Evolutionary conservation across 768 basidiomycete genomes (phyloP), one percentile per base, ranked within the genome.

Genomic region (Leccinum aurantiacum): DNA sequence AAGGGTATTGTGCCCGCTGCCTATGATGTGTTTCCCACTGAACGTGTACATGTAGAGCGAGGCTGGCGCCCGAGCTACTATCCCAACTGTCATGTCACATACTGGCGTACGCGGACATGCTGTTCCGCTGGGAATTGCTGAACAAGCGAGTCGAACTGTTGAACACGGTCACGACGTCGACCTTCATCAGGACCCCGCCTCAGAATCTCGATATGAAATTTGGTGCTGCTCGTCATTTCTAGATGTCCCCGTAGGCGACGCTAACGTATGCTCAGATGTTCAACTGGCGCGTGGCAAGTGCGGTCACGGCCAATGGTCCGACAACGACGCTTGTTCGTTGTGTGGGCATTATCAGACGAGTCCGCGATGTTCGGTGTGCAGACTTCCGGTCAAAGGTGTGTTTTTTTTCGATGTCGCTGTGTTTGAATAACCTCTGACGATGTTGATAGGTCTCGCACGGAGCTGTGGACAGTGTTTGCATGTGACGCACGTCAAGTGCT

Each of bases 111-210:
- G 88, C 89, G 6, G 90, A 94, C 58, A 75, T 89, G 62, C 76
- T 95, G 24, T 84, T 85, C 63, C 76, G 86, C 48, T 95, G 93
- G 93, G 76, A 84, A 62, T 70, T 92, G 55, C 76, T 82, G 64
- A 79, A 84, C 44, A 89, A 91, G 69, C 83, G 92, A 3, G 73
- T 87, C 17, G 90, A 92, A 63, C 78, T 94, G 1, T 74, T 93
- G 58, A 90, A 90, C 63, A 78, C 83, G n/a, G 79, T 87, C 22
- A 78, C 78, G 61, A 71, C 51, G 57, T 76, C 67, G 56, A 48
- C 68, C 69, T 58, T 58, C 54, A 62, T 54, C 31, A 63, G 38
- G 61, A 66, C 56, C 2, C 69, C 64, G 13, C 73, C 61, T 63
- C 69, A 67, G 33, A 69, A 67, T 29, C 51, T 71, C 76, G 69